These are phyloP conservation scores for Nicotiana obtusifolia DNA, from an alignment of 257 asterid species.

Conservation along the genomic window DNA sequence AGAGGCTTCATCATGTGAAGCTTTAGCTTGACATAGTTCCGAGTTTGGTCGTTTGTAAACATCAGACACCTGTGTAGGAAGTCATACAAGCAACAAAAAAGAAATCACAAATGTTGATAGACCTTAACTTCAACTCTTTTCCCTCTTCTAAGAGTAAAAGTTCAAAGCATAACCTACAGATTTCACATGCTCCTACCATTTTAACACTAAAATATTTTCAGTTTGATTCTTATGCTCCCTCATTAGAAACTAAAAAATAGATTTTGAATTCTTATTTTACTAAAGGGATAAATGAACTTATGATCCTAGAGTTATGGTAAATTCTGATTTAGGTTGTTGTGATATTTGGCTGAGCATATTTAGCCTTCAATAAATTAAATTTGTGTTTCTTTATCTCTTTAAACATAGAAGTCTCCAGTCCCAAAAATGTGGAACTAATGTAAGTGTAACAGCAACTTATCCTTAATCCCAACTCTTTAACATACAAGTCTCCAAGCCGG, in stretches of 20 bases:
- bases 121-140: not conserved
- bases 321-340: not conserved
- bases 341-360: not conserved
- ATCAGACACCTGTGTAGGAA: constrained; percentile 66
- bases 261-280: not conserved
- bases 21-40: constrained; percentile 71
- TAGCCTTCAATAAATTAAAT: not conserved
- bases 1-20: constrained; percentile 51
- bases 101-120: not conserved
- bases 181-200: not conserved
- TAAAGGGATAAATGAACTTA: not conserved
- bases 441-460: not conserved
- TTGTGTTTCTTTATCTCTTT: not conserved
- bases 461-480: not conserved
- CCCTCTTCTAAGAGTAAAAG: not conserved
- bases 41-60: constrained; percentile 71
- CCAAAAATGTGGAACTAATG: not conserved
- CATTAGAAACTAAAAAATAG: not conserved
- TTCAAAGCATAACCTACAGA: not conserved
- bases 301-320: not conserved
- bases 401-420: not conserved
- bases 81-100: not conserved
- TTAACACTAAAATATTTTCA: not conserved
- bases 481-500: too few relatives aligned
- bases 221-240: not conserved